phyloP scores from a whole-genome alignment of 345 rosid species.

The Firmiana major region DNA sequence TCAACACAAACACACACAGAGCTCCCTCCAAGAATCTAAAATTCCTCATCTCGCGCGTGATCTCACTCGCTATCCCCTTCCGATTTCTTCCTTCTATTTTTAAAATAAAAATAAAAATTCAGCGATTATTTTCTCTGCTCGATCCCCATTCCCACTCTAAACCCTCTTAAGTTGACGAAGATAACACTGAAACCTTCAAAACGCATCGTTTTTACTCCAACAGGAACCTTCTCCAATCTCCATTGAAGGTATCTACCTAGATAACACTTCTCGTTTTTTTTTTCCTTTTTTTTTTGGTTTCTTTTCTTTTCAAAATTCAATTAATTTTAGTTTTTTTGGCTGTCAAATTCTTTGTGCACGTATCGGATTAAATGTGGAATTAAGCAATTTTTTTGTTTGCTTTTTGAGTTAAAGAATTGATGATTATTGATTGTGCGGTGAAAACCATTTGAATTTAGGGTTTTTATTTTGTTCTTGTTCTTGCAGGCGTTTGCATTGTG shows the following conservation, averaged over 20 bases:
- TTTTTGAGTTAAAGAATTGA: conserved; percentile 14
- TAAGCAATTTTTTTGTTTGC: conserved; percentile 9
- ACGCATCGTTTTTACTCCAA: conserved; percentile 15
- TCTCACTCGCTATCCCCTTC: neutral
- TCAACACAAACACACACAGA: neutral
- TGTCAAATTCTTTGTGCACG: conserved; percentile 27
- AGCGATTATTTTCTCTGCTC: neutral
- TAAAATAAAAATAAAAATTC: neutral
- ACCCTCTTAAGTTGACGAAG: conserved; percentile 6
- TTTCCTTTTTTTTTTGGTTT: neutral
- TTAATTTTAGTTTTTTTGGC: conserved; percentile 6
- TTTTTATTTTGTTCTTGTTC: conserved; percentile 23
- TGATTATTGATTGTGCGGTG: conserved; percentile 9
- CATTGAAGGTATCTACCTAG: conserved; percentile 28
- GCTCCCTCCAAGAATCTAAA: conserved; percentile 24
- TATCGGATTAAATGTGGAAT: conserved; percentile 22
- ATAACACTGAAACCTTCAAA: conserved; percentile 10
- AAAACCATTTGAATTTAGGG: conserved; percentile 35
- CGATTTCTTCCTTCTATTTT: neutral
- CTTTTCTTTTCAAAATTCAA: neutral
- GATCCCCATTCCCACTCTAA: conserved; percentile 13
- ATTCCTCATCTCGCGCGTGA: conserved; percentile 18
- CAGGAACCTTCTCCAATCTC: conserved; percentile 13
- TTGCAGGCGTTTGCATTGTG: conserved; percentile 29
- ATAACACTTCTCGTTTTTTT: neutral